phyloP scores from a whole-genome alignment of 2,329 filamentous ascomycete species.

The Colletotrichum echinochloae region DNA sequence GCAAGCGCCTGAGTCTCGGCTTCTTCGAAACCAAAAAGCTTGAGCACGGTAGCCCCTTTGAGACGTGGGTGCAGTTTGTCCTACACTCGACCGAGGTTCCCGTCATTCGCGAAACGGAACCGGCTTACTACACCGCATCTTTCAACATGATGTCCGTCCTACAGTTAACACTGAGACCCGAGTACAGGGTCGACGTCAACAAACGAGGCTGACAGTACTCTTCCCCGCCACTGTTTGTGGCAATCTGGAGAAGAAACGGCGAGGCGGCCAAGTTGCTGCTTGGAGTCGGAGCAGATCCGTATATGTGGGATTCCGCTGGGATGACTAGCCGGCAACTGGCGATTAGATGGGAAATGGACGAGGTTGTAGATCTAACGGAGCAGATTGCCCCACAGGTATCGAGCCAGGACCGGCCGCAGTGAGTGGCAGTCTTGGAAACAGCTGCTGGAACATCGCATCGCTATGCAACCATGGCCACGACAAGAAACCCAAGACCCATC shows the following conservation, averaged over 20 bases:
- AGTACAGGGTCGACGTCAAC: slow-evolving; percentile 41
- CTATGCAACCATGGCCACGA: background rate
- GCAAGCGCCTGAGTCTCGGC: slow-evolving; percentile 42
- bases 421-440: background rate
- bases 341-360: background rate
- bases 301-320: slow-evolving; percentile 8
- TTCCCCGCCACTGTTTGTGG: slow-evolving; percentile 44
- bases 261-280: slow-evolving; percentile 44
- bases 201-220: slow-evolving; percentile 42
- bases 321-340: slow-evolving; percentile 25
- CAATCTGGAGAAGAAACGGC: slow-evolving; percentile 40
- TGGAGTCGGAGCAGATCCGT: slow-evolving; percentile 44
- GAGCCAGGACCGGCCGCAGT: background rate
- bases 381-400: background rate
- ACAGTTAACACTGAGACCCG: slow-evolving; percentile 41
- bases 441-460: no score
- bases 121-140: slow-evolving; percentile 45
- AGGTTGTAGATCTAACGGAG: slow-evolving; percentile 18
- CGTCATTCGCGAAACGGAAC: slow-evolving; percentile 40
- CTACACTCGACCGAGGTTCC: slow-evolving; percentile 26
- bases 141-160: slow-evolving; percentile 45
- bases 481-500: background rate
- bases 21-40: slow-evolving; percentile 43
- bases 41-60: slow-evolving; percentile 41
- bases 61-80: slow-evolving; percentile 45